Conservation (phyloP, 2,329 filamentous ascomycete genomes). For the Paradendryphiella salina region DNA sequence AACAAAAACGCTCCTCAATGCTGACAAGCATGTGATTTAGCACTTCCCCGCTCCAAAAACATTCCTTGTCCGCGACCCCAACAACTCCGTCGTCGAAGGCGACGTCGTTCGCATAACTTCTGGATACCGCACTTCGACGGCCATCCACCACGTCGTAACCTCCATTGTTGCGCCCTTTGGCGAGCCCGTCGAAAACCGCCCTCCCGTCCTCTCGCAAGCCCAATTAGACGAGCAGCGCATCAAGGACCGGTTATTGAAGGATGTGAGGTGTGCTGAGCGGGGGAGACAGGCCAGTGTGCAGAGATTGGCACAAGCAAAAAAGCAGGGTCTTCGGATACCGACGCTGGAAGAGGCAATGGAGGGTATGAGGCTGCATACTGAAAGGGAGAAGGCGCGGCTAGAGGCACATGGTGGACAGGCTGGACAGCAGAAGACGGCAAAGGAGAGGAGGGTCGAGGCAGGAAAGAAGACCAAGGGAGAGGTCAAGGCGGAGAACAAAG, state of each 20-base stretch:
- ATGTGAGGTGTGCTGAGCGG: conserved; percentile 54
- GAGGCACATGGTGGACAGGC: conserved; percentile 32
- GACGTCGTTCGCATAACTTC: conserved; percentile 74
- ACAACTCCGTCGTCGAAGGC: conserved; percentile 70
- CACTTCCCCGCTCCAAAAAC: conserved; percentile 66
- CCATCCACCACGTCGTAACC: conserved; percentile 74
- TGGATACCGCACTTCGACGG: conserved; percentile 66
- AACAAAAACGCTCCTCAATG: neutral
- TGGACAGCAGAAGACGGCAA: conserved; percentile 33
- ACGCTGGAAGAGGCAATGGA: conserved; percentile 39
- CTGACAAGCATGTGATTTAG: conserved; percentile 45
- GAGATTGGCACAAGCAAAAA: conserved; percentile 35
- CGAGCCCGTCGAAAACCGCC: conserved; percentile 64
- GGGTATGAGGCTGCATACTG: conserved; percentile 30
- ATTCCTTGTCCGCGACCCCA: conserved; percentile 77
- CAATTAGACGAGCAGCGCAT: conserved; percentile 62
- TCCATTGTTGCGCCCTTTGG: conserved; percentile 74
- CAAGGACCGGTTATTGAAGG: conserved; percentile 60
- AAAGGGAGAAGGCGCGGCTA: conserved; percentile 22
- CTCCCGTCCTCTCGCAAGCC: conserved; percentile 66
- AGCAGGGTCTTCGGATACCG: conserved; percentile 35
- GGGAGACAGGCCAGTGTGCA: conserved; percentile 35
- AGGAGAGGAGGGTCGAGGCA: conserved; percentile 31
- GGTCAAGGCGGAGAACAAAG: conserved; percentile 28
- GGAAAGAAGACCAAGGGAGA: conserved; percentile 33